Conservation (phyloP, 116 monocot species). For the Papilionanthe hybrid region DNA sequence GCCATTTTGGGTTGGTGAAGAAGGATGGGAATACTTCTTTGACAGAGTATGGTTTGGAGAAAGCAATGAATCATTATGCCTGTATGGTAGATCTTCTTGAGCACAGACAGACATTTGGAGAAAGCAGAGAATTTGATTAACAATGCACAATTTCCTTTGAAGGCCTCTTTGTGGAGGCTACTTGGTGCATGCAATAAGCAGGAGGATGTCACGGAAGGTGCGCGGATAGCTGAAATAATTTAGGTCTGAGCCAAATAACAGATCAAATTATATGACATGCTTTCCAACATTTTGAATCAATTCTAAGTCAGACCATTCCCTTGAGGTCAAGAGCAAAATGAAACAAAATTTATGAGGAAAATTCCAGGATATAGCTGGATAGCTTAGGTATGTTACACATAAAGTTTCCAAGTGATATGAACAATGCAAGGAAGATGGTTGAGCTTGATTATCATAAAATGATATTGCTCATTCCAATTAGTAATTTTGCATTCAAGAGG, state of each 20-base stretch:
- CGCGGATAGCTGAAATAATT: slow-evolving; percentile 12
- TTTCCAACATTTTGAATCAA: slow-evolving; percentile 18
- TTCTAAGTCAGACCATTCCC: slow-evolving; percentile 19
- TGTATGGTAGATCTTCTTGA: slow-evolving; percentile 31
- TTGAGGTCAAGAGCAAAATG: slow-evolving; percentile 23
- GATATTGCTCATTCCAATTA: background rate
- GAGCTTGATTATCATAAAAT: no score
- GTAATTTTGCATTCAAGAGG: background rate
- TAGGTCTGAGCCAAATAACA: slow-evolving; percentile 15
- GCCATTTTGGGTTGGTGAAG: slow-evolving; percentile 25
- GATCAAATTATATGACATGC: slow-evolving; percentile 22
- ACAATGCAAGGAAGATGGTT: no score
- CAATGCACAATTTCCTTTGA: slow-evolving; percentile 17
- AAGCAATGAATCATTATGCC: slow-evolving; percentile 20
- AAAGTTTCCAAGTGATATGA: background rate
- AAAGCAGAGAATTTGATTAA: slow-evolving; percentile 22
- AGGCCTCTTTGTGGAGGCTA: slow-evolving; percentile 15
- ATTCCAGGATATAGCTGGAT: slow-evolving; percentile 25
- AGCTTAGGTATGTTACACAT: background rate
- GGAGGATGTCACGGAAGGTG: slow-evolving; percentile 14
- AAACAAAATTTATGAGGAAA: slow-evolving; percentile 12
- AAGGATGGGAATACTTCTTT: slow-evolving; percentile 27
- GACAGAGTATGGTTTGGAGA: slow-evolving; percentile 14
- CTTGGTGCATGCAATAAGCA: slow-evolving; percentile 22
- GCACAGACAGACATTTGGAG: slow-evolving; percentile 11